A percentile compares a stretch with the other conserved stretches of the same genome.
Evolutionary conservation across 2,329 filamentous ascomycete species (phyloP).

Genomic region (Fusarium aywerte): DNA sequence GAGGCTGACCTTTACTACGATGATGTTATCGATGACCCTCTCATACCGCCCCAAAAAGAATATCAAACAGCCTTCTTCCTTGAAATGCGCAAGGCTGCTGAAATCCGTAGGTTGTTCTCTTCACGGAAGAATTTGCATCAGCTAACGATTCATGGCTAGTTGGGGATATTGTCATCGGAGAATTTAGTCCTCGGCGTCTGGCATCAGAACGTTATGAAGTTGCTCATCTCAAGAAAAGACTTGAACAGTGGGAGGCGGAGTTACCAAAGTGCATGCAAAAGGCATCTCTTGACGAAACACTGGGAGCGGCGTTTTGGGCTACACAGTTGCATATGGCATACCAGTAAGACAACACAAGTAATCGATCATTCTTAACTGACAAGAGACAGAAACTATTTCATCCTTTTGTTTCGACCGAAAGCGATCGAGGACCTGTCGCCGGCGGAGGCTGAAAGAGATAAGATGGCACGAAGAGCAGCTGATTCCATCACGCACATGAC

Average conservation of each 20-base stretch:
- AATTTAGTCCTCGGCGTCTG: conserved; percentile 32
- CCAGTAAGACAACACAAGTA: conserved; percentile 1
- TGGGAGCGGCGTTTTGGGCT: conserved; percentile 30
- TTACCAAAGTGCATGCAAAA: conserved; percentile 14
- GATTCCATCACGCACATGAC: conserved; percentile 35
- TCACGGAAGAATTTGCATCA: fast-evolving
- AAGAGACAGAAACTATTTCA: neutral
- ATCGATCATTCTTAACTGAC: fast-evolving
- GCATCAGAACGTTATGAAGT: neutral
- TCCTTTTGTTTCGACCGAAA: conserved; percentile 31
- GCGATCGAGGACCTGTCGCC: neutral
- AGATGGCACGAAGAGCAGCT: conserved; percentile 17
- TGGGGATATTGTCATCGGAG: conserved; percentile 33
- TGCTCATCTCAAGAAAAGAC: neutral
- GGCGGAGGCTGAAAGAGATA: conserved; percentile 16
- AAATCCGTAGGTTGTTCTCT: conserved; percentile 12
- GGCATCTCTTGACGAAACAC: conserved; percentile 4
- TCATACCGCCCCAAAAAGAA: conserved; percentile 13
- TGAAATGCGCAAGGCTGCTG: conserved; percentile 13
- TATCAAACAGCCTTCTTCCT: conserved; percentile 28
- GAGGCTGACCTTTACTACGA: conserved; percentile 30
- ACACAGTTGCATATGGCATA: conserved; percentile 31
- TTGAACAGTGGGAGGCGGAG: conserved; percentile 19
- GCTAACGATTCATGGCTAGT: neutral
- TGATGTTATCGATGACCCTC: neutral